Base-by-base conservation (phyloP, 2,329 filamentous ascomycete genomes). In the Epicoccum nigrum region DNA sequence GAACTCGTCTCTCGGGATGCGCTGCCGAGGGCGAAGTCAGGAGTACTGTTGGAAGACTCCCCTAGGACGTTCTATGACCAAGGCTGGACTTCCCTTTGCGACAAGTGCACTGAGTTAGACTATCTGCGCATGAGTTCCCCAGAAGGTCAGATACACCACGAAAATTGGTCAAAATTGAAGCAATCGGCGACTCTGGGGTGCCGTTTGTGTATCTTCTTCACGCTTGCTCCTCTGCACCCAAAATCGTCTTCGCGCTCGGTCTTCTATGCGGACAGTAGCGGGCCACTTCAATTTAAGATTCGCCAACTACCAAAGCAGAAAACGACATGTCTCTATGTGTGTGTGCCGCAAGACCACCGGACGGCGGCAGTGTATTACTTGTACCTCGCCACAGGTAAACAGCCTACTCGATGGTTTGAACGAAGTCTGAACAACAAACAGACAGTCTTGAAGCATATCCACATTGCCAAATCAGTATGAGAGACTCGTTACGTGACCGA, bases 51-150 rank as follows among this genome's bases (percentile, higher is more conserved):
- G 6, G 11, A 4, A 25, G n/a, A 31, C 13, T 25, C n/a, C 5
- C 12, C 12, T 13, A 21, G 42, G 25, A 21, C 7, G 9, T 17
- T 33, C 23, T 25, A 25, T 27, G 7, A 20, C 19, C 19, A 30
- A 8, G 46, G 9, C 8, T 47, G 45, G 28, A 30, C 42, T 49
- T 42, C 48, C 27, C 50, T 54, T 4, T 51, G 50, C 19, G 28
- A 41, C n/a, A 45, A 40, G 28, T 53, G 50, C 19, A 31, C 45
- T 51, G 34, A 20, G 9, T 17, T 54, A 5, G 30, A 25, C 5
- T 50, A 38, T 15, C 21, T 54, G 32, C 45, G 45, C 31, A 59
- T 51, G 59, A 28, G 12, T 13, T 42, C 51, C 16, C 33, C 25
- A 40, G 34, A 51, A 30, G 55, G 56, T 25, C 56, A 54, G 16